Evolutionary conservation across 2,329 filamentous ascomycete species (phyloP), one percentile per base, ranked within the genome.

Genomic region (Biscogniauxia sp.): DNA sequence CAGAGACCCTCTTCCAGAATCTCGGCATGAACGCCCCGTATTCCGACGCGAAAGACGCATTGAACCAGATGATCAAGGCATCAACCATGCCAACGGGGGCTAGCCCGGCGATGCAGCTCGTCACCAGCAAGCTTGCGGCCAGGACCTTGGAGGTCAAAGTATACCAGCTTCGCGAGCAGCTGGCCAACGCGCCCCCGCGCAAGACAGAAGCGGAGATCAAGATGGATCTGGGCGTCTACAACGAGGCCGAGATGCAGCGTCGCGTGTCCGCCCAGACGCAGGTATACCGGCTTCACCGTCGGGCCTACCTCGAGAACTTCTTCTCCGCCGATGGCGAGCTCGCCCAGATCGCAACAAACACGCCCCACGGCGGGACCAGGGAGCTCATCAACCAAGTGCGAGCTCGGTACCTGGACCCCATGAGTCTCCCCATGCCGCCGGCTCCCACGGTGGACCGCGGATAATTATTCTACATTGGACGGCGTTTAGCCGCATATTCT

Each of bases 211-310:
- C 56, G 5, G 56, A 64, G 20, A 17, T 64, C 13, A 56, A 51
- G 13, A 51, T 41, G 26, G 1, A 20, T 2, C 56, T 66, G 11
- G 17, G 49, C 0, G 17, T 61, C 9, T 60, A 60, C 17, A 23
- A 68, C 1, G 56, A 68, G 5, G 56, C 57, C 1, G 66, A 68
- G 60, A 2, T 70, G 1, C 62, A 62, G 3, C 58, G 23, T 15
- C 58, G 61, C 1, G 65, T 66, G 1, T 62, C 55, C 23, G 3
- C 17, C 3, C 54, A 54, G 13, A 69, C 65, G 1, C 66, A 66
- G 59, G 49, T 49, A n/a, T 70, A 62, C 58, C 63, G 67, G 1
- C 5, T 52, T 1, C 60, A 71, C 2, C 67, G 67, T 19, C 53
- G 59, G 1, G 51, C 41, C 0, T 8, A 69, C 1, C 9, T 69